Percentiles rank a stretch among this genome's conserved stretches.
phyloP scores from a whole-genome alignment of 1,139 yeast genomes.

The Protomyces gravidus region DNA sequence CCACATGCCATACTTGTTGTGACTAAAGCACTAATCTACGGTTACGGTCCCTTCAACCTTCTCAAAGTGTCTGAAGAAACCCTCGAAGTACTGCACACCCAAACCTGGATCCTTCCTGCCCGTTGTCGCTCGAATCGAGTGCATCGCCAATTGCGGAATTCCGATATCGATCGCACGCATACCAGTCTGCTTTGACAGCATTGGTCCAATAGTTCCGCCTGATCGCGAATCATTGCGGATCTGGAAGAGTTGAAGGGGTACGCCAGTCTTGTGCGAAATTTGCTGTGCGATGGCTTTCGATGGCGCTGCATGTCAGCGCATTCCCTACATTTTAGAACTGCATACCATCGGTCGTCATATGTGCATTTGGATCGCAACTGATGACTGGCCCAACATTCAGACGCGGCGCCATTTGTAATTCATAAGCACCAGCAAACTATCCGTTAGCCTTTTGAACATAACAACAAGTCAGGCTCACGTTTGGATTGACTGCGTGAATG shows the following conservation, averaged over 20 bases:
- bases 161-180: conserved; percentile 86
- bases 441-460: conserved; percentile 22
- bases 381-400: conserved; percentile 73
- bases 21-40: conserved; percentile 4
- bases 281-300: conserved; percentile 64
- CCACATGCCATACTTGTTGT: no score
- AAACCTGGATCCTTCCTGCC: conserved; percentile 74
- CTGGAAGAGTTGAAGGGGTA: conserved; percentile 55
- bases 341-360: conserved; percentile 66
- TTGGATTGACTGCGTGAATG: conserved; percentile 28
- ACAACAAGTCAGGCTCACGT: not conserved
- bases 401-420: conserved; percentile 68
- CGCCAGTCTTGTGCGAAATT: conserved; percentile 54
- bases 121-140: conserved; percentile 88
- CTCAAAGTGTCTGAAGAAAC: conserved; percentile 56
- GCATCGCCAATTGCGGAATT: conserved; percentile 91
- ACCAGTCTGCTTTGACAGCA: conserved; percentile 79
- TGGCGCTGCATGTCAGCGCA: conserved; percentile 41
- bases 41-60: conserved; percentile 33
- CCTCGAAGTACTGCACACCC: conserved; percentile 61
- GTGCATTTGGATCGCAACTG: conserved; percentile 70
- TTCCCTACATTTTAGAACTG: not conserved
- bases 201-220: conserved; percentile 90
- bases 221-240: conserved; percentile 85
- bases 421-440: conserved; percentile 52